phyloP scores from a whole-genome alignment of 2,329 filamentous ascomycete species.

The Diplodia intermedia region DNA sequence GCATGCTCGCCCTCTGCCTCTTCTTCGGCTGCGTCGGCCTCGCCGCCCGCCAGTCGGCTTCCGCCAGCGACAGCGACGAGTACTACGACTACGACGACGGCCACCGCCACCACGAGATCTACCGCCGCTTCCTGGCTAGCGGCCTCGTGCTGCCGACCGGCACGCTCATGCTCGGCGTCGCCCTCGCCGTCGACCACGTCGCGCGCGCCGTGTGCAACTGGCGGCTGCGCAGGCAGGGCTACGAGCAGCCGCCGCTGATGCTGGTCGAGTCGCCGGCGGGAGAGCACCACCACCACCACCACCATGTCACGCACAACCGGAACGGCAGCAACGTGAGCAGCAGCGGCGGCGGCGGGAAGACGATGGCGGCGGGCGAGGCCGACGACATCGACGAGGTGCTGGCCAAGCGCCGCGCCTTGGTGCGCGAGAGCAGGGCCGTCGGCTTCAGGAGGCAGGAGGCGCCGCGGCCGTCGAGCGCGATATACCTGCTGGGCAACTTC shows the following conservation, averaged over 20 bases:
- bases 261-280: too few relatives aligned
- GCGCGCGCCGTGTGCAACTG: constrained; percentile 43
- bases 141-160: constrained; percentile 47
- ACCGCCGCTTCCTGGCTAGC: constrained; percentile 39
- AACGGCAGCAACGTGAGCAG: background rate
- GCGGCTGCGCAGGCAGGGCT: constrained; percentile 36
- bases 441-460: constrained; percentile 7
- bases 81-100: too few relatives aligned
- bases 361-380: background rate
- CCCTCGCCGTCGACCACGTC: constrained; percentile 43
- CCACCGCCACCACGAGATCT: too few relatives aligned
- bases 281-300: too few relatives aligned
- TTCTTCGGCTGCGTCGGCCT: constrained; percentile 44
- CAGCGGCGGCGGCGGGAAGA: background rate
- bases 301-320: too few relatives aligned
- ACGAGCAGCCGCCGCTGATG: background rate
- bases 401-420: background rate
- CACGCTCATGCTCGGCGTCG: constrained; percentile 45
- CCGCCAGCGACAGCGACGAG: too few relatives aligned
- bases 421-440: constrained; percentile 5
- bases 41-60: constrained; percentile 6
- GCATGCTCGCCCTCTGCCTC: constrained; percentile 41
- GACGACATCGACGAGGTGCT: constrained; percentile 37
- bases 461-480: background rate
- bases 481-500: constrained; percentile 14